Conservation (phyloP, 2,329 filamentous ascomycete genomes). For the Stagonosporopsis rhizophila region DNA sequence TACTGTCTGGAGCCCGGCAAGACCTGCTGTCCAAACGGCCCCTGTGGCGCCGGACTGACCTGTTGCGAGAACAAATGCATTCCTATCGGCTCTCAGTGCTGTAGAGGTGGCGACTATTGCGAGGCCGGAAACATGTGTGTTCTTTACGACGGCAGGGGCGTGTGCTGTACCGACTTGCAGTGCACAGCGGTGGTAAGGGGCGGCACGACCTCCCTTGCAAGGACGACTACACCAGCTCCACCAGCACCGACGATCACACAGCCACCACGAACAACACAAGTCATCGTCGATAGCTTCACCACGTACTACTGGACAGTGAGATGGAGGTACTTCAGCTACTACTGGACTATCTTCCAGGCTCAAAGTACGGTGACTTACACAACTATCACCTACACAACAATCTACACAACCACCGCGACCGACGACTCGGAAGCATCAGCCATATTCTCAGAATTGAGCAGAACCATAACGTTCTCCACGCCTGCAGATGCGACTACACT, state of each 20-base stretch:
- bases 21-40: conserved; percentile 22
- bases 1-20: conserved; percentile 26
- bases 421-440: conserved; percentile 16
- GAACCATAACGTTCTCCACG: conserved; percentile 19
- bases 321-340: conserved; percentile 28
- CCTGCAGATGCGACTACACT: conserved; percentile 20
- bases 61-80: conserved; percentile 26
- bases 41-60: conserved; percentile 15
- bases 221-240: conserved; percentile 5
- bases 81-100: conserved; percentile 20
- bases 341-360: conserved; percentile 19
- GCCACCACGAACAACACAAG: conserved; percentile 13
- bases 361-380: conserved; percentile 24
- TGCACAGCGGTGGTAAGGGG: conserved; percentile 25
- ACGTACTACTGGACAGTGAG: conserved; percentile 29
- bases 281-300: conserved; percentile 10
- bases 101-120: conserved; percentile 21
- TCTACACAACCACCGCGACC: conserved; percentile 25
- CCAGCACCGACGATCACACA: conserved; percentile 13
- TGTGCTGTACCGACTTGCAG: conserved; percentile 27
- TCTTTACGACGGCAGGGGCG: conserved; percentile 11
- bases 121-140: conserved; percentile 28
- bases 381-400: conserved; percentile 22
- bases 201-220: conserved; percentile 19
- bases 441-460: conserved; percentile 21